Percentiles rank a stretch among this genome's conserved stretches.
Evolutionary conservation across 768 basidiomycete genomes (phyloP).

Genomic region (Tulasnella calospora): DNA sequence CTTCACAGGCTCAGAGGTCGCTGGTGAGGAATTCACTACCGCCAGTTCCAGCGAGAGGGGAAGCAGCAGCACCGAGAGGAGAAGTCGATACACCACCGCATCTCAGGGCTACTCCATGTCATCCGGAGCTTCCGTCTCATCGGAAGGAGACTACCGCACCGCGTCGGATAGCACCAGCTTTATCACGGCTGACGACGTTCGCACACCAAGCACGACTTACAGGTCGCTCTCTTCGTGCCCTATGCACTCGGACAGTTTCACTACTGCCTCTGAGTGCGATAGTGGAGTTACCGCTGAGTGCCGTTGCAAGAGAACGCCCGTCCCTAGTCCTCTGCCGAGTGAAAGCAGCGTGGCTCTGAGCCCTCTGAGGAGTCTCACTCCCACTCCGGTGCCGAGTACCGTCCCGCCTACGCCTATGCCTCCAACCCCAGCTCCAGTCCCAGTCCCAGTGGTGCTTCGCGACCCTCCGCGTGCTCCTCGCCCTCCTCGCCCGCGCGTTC

Average conservation of each 20-base stretch:
- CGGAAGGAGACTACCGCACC: no score
- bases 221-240: conserved; percentile 8
- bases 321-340: not conserved
- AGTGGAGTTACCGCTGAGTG: not conserved
- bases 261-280: conserved; percentile 13
- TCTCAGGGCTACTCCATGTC: no score
- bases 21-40: conserved; percentile 12
- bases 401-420: not conserved
- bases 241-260: conserved; percentile 8
- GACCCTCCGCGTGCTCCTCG: not conserved
- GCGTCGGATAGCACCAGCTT: conserved; percentile 10
- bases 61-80: not conserved
- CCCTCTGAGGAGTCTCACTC: not conserved
- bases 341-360: not conserved
- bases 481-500: not conserved
- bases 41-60: conserved; percentile 9
- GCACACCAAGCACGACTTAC: conserved; percentile 3
- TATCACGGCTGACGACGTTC: conserved; percentile 16
- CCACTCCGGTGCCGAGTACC: not conserved
- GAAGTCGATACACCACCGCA: no score
- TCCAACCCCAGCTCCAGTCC: not conserved
- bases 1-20: not conserved
- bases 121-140: no score
- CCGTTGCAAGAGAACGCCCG: conserved; percentile 4
- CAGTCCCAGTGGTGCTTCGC: not conserved